Evolutionary conservation across 1,139 yeast species (phyloP), one percentile per base, ranked within the genome.

Genomic region (Candida sanyaensis): DNA sequence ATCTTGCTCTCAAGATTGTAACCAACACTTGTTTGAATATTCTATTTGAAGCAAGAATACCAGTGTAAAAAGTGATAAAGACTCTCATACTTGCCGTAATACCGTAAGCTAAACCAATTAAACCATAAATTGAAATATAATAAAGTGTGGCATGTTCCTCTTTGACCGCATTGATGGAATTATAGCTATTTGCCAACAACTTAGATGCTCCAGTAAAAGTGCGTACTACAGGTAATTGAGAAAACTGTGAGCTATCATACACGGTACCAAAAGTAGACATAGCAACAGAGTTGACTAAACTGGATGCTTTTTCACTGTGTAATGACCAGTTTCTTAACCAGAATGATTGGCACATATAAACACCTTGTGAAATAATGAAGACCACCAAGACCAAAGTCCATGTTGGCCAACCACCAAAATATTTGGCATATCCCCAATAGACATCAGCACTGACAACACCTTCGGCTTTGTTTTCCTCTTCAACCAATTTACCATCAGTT

Each of bases 321-420:
- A 73, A 55, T 13, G 93, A 86, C 97, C 97, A 89, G 41, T 75
- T 73, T 66, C 89, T 81, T 56, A 89, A 79, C 97, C 97, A 89
- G 86, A 88, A 87, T 5, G 93, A 80, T 66, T 88, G 93, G 29
- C 72, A 63, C 60, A 89, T 83, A 55, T 78, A 78, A 21, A 80
- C 66, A 41, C 69, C 64, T 59, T 90, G 95, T 12, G 86, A 79
- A 24, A 73, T 48, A 30, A 78, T 50, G 55, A 84, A 84, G 2
- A 81, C 62, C 6, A 64, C 39, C 10, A 80, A 50, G 45, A 87
- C 66, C 21, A 73, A 48, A 3, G 66, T 23, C 79, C 91, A 77
- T 52, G 80, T 78, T 38, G 68, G 60, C 68, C 67, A 59, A 9
- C 80, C 78, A 54, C 98, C 98, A 68, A 90, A 80, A 42, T 86